These are phyloP conservation scores for Papilionanthe hybrid DNA, from an alignment of 116 monocot species.

Conservation along the genomic window DNA sequence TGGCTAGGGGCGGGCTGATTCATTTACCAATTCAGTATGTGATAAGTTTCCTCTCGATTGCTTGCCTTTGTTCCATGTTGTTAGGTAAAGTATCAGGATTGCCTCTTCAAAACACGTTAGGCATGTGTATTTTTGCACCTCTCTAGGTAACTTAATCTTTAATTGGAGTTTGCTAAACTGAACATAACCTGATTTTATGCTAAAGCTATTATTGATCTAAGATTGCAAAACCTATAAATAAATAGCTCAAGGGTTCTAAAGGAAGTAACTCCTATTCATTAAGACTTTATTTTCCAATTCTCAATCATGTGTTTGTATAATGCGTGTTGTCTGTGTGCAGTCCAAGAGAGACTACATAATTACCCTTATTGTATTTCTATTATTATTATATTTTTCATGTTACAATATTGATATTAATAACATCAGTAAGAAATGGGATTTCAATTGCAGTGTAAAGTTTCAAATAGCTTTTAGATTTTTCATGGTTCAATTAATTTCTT, in stretches of 20 bases:
- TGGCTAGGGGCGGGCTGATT: too few species aligned
- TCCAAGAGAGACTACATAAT: background rate
- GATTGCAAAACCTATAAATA: background rate
- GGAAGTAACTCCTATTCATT: background rate
- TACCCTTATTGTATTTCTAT: background rate
- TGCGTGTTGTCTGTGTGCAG: background rate
- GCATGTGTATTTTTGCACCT: background rate
- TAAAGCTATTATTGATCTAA: background rate
- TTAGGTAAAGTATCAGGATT: background rate
- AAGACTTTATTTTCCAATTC: background rate
- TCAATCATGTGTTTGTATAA: background rate
- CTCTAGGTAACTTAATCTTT: background rate
- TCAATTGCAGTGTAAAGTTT: background rate
- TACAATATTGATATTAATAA: background rate
- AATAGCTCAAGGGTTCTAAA: background rate
- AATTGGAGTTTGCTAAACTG: background rate
- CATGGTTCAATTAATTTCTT: background rate
- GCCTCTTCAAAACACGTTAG: background rate
- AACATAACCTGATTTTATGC: background rate
- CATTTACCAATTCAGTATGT: too few species aligned
- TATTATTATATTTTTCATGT: background rate
- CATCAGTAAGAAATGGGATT: background rate
- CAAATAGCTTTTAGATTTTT: background rate
- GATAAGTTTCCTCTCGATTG: too few species aligned
- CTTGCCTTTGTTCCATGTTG: background rate